Evolutionary conservation across 495 filamentous ascomycete species (phyloP).

Genomic region (Hypoxylon lenormandii): DNA sequence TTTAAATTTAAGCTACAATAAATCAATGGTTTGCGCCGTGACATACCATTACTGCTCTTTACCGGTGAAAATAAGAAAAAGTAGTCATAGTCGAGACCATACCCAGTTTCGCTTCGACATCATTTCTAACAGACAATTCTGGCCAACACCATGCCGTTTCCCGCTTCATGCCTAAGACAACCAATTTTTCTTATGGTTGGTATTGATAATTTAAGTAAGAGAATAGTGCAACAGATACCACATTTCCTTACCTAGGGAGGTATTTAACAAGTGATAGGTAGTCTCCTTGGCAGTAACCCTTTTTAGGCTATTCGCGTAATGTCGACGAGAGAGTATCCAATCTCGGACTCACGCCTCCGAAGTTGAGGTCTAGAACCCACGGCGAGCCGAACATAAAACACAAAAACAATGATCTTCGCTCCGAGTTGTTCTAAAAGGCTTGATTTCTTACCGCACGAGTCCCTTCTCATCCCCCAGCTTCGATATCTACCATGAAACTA

Average conservation of each 20-base stretch:
- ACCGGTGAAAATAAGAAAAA: no score
- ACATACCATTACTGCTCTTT: no score
- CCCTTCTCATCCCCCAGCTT: not conserved
- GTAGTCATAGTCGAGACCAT: no score
- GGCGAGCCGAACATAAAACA: constrained; percentile 1
- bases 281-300: constrained; percentile 19
- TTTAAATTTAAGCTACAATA: no score
- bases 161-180: no score
- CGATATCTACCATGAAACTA: constrained; percentile 21
- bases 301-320: constrained; percentile 46
- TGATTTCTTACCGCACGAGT: constrained; percentile 8
- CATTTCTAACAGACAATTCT: no score
- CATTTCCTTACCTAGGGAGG: not conserved
- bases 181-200: no score
- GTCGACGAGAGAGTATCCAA: constrained; percentile 4
- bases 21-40: no score
- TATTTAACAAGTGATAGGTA: not conserved
- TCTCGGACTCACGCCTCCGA: constrained; percentile 25
- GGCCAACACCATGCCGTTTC: no score
- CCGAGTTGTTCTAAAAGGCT: not conserved
- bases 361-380: constrained; percentile 5
- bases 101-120: no score
- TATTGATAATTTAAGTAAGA: not conserved
- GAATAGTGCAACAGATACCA: not conserved
- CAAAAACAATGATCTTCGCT: constrained; percentile 36